Base-by-base conservation (phyloP, 1,139 yeast genomes). In the Petasospora fabianii region DNA sequence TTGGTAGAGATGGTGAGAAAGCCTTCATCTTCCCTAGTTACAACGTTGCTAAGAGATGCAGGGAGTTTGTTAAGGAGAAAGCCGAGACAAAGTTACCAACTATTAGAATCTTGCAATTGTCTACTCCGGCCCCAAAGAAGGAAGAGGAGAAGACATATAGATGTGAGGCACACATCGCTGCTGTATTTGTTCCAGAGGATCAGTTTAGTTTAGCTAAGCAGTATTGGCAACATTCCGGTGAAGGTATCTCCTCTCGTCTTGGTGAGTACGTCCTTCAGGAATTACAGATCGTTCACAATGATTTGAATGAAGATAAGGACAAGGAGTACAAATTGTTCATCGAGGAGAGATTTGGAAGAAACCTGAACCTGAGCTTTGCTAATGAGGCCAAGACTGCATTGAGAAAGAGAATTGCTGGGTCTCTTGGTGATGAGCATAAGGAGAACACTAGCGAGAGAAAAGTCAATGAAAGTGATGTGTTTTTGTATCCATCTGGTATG, bases 201-300 rank as follows among this genome's bases (percentile, higher is more conserved):
- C 76, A 74, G 36, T 55, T 49, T 29, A 78, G 68, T 1, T 59
- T 84, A 6, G 92, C 94, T 24, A 88, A 87, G 58, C 79, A 78
- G 52, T 92, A 85, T 63, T 92, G 98, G 98, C 97, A 90, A 59
- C 97, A 90, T 55, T 71, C 95, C 0, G 98, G 98, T 24, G 97
- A 92, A 61, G 96, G 96, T 11, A 76, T 92, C 31, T 85, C 96
- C 15, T 85, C 96, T 10, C 68, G 97, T 54, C 67, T 82, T 62
- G 97, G 90, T 1, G 97, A 90, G 59, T 92, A 86, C 55, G 77
- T 85, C 31, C 62, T 84, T 43, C 77, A 75, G 44, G 85, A 79
- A 51, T 65, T 84, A 51, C 72, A 77, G 50, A 64, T 66, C 19
- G 61, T 65, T 52, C 43, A 61, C 32, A 49, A 54, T 30, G 43